phyloP scores from a whole-genome alignment of 345 rosid species.

The Ceriops zippeliana region DNA sequence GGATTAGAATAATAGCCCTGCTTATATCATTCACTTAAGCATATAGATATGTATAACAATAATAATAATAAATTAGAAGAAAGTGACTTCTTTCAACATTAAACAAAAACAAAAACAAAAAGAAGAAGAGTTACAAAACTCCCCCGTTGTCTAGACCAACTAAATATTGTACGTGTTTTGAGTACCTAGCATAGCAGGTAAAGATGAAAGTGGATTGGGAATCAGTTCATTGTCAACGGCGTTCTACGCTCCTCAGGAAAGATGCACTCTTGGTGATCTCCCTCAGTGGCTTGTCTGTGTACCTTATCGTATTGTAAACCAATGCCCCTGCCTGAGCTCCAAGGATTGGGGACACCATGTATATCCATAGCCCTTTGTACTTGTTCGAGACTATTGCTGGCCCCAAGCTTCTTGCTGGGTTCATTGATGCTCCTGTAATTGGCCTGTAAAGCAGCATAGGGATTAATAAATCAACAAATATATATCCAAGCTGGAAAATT shows the following conservation, averaged over 20 bases:
- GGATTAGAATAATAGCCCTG: no score
- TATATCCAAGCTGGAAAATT: neutral
- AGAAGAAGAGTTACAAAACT: no score
- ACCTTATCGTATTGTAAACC: constrained; percentile 67
- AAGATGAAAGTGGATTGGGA: neutral
- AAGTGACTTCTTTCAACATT: no score
- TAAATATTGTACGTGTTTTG: no score
- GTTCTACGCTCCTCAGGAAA: constrained; percentile 6
- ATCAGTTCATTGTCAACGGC: neutral
- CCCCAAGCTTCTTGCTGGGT: constrained; percentile 85
- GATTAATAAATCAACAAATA: no score
- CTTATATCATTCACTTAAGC: no score
- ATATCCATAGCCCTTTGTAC: constrained; percentile 69
- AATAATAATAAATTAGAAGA: no score
- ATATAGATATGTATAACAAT: no score
- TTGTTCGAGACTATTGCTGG: constrained; percentile 64
- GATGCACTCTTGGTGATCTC: constrained; percentile 31
- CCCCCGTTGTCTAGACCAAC: no score
- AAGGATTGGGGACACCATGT: constrained; percentile 49
- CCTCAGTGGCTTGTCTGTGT: constrained; percentile 69
- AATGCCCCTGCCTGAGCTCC: constrained; percentile 77
- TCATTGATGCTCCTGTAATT: constrained; percentile 84
- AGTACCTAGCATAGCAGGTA: neutral
- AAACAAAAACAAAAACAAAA: no score
- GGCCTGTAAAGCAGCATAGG: constrained; percentile 36